Evolutionary conservation across 1,139 yeast genomes (phyloP).

Genomic region (Lodderomyces theae): DNA sequence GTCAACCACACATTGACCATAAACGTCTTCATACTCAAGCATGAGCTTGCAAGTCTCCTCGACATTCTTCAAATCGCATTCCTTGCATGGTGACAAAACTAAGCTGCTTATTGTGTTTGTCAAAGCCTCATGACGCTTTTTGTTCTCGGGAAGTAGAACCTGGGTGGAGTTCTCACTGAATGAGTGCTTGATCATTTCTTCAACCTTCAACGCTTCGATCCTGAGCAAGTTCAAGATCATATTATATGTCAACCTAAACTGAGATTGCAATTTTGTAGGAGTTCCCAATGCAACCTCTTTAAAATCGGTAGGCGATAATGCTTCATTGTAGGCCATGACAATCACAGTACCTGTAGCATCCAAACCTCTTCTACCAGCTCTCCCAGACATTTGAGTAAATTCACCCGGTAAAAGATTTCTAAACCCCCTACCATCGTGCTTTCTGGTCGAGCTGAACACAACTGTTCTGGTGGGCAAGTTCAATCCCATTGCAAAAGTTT

Average conservation of each 20-base stretch:
- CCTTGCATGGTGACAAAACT: constrained; percentile 36
- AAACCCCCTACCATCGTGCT: constrained; percentile 85
- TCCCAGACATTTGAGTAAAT: constrained; percentile 97
- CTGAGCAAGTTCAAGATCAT: constrained; percentile 91
- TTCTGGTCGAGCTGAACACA: constrained; percentile 77
- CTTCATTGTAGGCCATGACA: constrained; percentile 79
- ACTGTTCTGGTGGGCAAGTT: constrained; percentile 97
- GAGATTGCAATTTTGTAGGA: constrained; percentile 87
- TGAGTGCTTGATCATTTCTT: constrained; percentile 95
- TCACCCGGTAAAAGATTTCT: constrained; percentile 90
- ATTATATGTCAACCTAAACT: constrained; percentile 89
- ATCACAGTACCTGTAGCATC: constrained; percentile 96
- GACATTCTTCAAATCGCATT: constrained; percentile 38
- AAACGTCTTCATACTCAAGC: constrained; percentile 42
- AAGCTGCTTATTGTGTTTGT: constrained; percentile 45
- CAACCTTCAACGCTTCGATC: constrained; percentile 91
- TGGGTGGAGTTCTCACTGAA: constrained; percentile 91
- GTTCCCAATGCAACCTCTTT: constrained; percentile 82
- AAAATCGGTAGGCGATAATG: constrained; percentile 58
- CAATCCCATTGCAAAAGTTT: constrained; percentile 97
- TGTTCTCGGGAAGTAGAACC: constrained; percentile 82
- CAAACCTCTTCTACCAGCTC: constrained; percentile 97
- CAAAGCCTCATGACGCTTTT: constrained; percentile 56
- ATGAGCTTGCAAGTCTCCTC: constrained; percentile 46
- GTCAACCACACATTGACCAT: constrained; percentile 47